phyloP scores from a whole-genome alignment of 495 filamentous ascomycete species.

The Aspergillus hancockii region DNA sequence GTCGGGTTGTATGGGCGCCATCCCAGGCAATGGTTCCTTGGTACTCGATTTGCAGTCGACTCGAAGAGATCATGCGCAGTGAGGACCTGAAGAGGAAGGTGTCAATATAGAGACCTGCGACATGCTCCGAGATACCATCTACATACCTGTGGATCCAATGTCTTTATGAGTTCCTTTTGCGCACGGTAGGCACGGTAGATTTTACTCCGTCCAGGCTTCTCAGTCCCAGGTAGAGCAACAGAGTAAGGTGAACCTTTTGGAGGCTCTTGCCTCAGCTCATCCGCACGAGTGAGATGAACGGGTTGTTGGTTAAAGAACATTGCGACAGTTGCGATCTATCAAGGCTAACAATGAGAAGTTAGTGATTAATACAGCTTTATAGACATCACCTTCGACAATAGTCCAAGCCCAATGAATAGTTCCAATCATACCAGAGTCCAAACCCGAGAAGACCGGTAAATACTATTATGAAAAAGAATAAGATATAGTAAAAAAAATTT shows the following conservation, averaged over 20 bases:
- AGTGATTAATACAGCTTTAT: background rate
- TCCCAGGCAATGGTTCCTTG: slow-evolving; percentile 70
- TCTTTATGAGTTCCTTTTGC: slow-evolving; percentile 68
- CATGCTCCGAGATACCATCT: background rate
- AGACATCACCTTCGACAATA: background rate
- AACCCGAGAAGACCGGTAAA: background rate
- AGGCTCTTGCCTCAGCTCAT: slow-evolving; percentile 42
- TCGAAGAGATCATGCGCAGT: slow-evolving; percentile 86
- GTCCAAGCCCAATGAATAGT: background rate
- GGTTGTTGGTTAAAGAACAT: slow-evolving; percentile 47
- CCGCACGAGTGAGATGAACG: slow-evolving; percentile 41
- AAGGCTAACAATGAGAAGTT: background rate
- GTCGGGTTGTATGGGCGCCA: slow-evolving; percentile 74
- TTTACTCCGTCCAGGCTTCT: slow-evolving; percentile 68
- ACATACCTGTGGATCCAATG: slow-evolving; percentile 70
- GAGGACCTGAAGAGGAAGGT: slow-evolving; percentile 42
- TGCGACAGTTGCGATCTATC: slow-evolving; percentile 2
- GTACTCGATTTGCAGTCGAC: slow-evolving; percentile 59
- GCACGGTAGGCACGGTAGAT: slow-evolving; percentile 85
- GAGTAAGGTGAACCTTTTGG: slow-evolving; percentile 50
- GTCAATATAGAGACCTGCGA: slow-evolving; percentile 3
- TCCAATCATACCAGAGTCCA: background rate
- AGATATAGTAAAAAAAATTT: background rate
- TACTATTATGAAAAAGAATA: background rate
- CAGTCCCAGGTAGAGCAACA: slow-evolving; percentile 70